These are phyloP conservation scores for Porcisia hertigi DNA, from an alignment of 208 protist species.

Conservation along the genomic window DNA sequence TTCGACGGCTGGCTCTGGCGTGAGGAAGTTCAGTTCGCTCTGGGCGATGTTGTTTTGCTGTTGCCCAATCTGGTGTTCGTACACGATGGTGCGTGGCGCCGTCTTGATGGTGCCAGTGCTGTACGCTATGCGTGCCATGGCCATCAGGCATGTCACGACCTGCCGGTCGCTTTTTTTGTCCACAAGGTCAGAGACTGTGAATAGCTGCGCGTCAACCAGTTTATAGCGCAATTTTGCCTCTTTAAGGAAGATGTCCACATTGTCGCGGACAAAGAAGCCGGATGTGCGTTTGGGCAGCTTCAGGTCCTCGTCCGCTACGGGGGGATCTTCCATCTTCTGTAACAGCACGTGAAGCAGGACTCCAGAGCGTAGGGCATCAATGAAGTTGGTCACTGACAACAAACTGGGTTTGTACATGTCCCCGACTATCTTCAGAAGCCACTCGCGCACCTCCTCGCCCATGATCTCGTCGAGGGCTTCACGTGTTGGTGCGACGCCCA, in stretches of 20 bases:
- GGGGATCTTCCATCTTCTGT: constrained; percentile 67
- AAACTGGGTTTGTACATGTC: constrained; percentile 43
- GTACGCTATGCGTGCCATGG: constrained; percentile 68
- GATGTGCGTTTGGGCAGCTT: constrained; percentile 54
- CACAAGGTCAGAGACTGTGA: constrained; percentile 76
- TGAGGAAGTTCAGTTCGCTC: constrained; percentile 39
- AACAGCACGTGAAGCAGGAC: constrained; percentile 66
- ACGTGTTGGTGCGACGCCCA: constrained; percentile 34
- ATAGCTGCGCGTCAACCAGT: constrained; percentile 62
- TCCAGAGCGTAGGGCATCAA: constrained; percentile 67
- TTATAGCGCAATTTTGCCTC: constrained; percentile 39
- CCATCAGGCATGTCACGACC: constrained; percentile 79
- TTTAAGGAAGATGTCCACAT: constrained; percentile 62
- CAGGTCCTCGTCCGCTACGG: constrained; percentile 43
- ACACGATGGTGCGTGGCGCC: constrained; percentile 51
- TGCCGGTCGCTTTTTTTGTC: constrained; percentile 74
- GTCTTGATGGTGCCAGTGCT: constrained; percentile 34
- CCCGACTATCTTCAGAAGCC: constrained; percentile 60
- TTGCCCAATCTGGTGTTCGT: constrained; percentile 65
- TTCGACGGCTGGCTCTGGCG: constrained; percentile 29
- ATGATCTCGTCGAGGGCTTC: constrained; percentile 56
- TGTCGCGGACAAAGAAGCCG: constrained; percentile 82
- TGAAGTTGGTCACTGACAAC: constrained; percentile 45
- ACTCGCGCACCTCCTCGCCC: constrained; percentile 63
- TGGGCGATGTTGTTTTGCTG: constrained; percentile 32